Conservation (phyloP, 1,139 yeast genomes). For the Candida sp. region DNA sequence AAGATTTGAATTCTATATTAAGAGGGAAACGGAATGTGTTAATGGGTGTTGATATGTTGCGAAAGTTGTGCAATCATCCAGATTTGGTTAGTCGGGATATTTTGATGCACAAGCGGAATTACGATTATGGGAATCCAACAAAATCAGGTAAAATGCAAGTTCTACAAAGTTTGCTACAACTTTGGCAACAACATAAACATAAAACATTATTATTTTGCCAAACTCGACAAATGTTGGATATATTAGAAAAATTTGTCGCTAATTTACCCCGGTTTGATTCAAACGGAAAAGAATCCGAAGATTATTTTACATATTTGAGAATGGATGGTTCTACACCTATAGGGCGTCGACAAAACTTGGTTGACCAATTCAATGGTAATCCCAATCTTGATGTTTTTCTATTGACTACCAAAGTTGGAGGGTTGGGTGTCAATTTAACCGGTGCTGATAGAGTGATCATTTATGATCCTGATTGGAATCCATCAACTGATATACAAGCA, state of each 20-base stretch:
- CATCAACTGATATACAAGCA: constrained; percentile 96
- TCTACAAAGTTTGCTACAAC: constrained; percentile 63
- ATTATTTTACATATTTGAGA: constrained; percentile 52
- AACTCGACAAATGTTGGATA: constrained; percentile 91
- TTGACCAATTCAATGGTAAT: constrained; percentile 73
- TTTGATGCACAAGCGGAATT: constrained; percentile 37
- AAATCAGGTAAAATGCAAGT: constrained; percentile 94
- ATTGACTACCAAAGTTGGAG: constrained; percentile 93
- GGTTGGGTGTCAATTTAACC: constrained; percentile 88
- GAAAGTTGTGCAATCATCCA: constrained; percentile 97
- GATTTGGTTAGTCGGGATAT: constrained; percentile 68
- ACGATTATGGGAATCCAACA: constrained; percentile 58
- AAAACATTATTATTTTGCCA: constrained; percentile 84
- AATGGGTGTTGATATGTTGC: constrained; percentile 83
- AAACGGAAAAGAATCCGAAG: constrained; percentile 9
- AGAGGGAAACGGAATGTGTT: constrained; percentile 79
- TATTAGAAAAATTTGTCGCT: constrained; percentile 60
- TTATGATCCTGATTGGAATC: constrained; percentile 98
- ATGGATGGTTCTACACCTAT: constrained; percentile 97
- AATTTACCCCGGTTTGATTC: constrained; percentile 30
- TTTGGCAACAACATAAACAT: constrained; percentile 79
- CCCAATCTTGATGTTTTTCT: constrained; percentile 61
- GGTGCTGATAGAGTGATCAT: constrained; percentile 96
- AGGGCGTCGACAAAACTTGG: constrained; percentile 68
- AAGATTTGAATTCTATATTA: constrained; percentile 69